Percentiles rank a stretch among this genome's conserved stretches.
These are phyloP conservation scores for Populus simonii DNA, from an alignment of 345 rosid genomes.

Conservation along the genomic window DNA sequence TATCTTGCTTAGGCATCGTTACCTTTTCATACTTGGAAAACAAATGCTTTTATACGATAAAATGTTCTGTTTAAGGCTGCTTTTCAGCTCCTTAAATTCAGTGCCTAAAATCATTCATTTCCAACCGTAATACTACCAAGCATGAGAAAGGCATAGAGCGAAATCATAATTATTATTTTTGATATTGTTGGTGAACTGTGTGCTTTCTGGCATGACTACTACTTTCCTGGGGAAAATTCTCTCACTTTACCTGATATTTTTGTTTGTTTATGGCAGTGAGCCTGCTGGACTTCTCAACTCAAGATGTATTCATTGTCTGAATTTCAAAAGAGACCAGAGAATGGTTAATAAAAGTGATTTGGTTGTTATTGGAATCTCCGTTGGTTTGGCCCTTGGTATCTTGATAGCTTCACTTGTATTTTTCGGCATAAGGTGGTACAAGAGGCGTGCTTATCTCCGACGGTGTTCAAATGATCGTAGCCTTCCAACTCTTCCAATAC, in stretches of 20 bases:
- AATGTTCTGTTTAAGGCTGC: neutral
- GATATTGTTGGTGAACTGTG: neutral
- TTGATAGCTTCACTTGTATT: constrained; percentile 64
- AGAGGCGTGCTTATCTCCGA: constrained; percentile 44
- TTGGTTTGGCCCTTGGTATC: constrained; percentile 72
- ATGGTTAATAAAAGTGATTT: constrained; percentile 54
- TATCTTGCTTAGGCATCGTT: neutral
- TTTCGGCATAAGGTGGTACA: constrained; percentile 64
- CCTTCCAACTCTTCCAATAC: constrained; percentile 59
- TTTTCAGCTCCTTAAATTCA: neutral
- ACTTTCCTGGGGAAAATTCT: neutral
- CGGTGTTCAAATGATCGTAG: constrained; percentile 53
- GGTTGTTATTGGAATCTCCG: constrained; percentile 63
- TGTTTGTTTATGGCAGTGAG: constrained; percentile 17
- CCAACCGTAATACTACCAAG: neutral
- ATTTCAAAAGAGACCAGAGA: constrained; percentile 36
- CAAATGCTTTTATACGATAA: neutral
- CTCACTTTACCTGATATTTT: neutral
- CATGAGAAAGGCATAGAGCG: neutral
- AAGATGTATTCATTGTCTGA: constrained; percentile 46
- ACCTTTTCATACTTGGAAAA: neutral
- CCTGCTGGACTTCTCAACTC: constrained; percentile 30
- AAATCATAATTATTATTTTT: neutral
- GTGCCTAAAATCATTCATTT: neutral
- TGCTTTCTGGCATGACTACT: neutral